Conservation (phyloP, 805 yeast species). For the Myxozyma udenii region DNA sequence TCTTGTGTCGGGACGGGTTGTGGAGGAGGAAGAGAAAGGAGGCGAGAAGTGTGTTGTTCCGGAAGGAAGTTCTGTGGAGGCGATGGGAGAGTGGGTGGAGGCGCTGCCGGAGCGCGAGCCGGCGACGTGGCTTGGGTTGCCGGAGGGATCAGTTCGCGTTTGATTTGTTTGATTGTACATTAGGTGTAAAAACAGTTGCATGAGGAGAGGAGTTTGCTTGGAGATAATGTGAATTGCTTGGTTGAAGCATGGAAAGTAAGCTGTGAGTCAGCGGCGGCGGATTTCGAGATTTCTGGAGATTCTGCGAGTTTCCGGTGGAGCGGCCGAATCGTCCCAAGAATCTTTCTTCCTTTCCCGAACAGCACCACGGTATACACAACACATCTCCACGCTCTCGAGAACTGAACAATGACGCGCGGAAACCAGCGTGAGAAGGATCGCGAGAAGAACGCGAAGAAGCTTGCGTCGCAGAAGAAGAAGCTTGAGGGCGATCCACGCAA, state of each 20-base stretch:
- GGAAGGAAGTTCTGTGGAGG: constrained; percentile 42
- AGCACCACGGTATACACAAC: too few relatives aligned
- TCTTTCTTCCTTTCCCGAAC: too few relatives aligned
- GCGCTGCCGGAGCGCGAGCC: constrained; percentile 53
- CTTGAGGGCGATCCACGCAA: constrained; percentile 80
- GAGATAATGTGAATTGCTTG: too few relatives aligned
- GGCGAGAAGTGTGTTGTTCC: constrained; percentile 41
- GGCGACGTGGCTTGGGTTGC: constrained; percentile 53
- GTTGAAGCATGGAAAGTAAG: too few relatives aligned
- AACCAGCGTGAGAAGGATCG: constrained; percentile 95
- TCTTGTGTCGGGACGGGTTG: constrained; percentile 33
- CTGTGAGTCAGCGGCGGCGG: too few relatives aligned
- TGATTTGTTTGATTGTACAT: too few relatives aligned
- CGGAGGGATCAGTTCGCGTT: constrained; percentile 42
- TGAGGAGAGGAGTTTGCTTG: too few relatives aligned
- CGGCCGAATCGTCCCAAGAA: too few relatives aligned
- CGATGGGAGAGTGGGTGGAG: constrained; percentile 50
- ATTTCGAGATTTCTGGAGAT: too few relatives aligned
- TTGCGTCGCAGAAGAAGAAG: constrained; percentile 56
- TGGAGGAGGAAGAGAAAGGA: constrained; percentile 26
- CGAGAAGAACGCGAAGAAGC: constrained; percentile 77
- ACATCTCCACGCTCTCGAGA: too few relatives aligned
- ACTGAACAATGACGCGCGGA: constrained; percentile 66
- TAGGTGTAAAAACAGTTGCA: too few relatives aligned
- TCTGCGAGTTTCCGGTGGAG: too few relatives aligned